Evolutionary conservation across 176 grass and related monocot genomes (phyloP).

Genomic region (Bromus sterilis): DNA sequence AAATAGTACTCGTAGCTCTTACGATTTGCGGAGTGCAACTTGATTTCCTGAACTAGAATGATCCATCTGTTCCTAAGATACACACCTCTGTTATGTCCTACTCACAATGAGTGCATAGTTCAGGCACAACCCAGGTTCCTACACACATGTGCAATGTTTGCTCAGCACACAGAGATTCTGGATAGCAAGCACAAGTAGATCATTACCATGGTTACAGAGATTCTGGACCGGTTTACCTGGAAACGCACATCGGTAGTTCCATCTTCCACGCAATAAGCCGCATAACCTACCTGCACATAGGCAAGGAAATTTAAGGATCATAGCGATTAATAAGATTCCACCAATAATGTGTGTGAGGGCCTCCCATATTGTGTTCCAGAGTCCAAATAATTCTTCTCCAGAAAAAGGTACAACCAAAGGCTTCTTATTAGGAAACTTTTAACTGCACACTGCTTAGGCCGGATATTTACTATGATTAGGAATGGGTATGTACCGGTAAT

Average conservation of each 20-base stretch:
- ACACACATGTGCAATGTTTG: slow-evolving; percentile 23
- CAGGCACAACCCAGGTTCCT: slow-evolving; percentile 18
- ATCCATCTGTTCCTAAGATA: background rate
- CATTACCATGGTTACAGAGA: background rate
- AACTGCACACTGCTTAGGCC: background rate
- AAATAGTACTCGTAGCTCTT: too few species aligned
- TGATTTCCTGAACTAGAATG: background rate
- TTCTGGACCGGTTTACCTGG: slow-evolving; percentile 36
- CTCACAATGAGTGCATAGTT: too few species aligned
- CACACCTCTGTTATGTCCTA: background rate
- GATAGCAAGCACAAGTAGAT: background rate
- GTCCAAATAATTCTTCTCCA: background rate
- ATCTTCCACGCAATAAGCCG: slow-evolving; percentile 67
- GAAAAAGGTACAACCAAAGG: background rate
- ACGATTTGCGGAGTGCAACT: background rate
- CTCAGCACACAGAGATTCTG: slow-evolving; percentile 17
- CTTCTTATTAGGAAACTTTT: background rate
- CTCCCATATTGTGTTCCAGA: slow-evolving; percentile 1
- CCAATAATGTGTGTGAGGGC: background rate
- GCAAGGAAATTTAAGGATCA: background rate
- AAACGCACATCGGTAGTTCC: slow-evolving; percentile 65
- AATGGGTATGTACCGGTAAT: slow-evolving; percentile 49
- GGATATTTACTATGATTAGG: background rate
- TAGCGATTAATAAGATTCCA: background rate
- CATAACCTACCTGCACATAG: slow-evolving; percentile 54